Evolutionary conservation across 2,329 filamentous ascomycete genomes (phyloP), one percentile per base, ranked within the genome.

Genomic region (Neofusicoccum kwambonambiense): DNA sequence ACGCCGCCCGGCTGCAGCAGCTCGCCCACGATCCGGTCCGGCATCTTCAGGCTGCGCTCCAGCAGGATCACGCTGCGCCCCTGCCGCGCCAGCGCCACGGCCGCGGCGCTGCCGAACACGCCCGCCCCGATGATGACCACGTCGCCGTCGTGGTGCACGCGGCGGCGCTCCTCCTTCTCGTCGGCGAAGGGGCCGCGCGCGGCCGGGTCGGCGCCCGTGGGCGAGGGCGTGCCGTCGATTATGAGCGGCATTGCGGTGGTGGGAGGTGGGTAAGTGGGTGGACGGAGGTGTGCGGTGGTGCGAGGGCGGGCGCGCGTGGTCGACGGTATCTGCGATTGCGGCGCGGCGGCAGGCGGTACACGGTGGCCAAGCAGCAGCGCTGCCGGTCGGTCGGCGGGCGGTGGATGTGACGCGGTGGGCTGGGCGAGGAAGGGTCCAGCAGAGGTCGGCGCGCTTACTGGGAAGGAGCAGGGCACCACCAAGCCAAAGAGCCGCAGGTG

Each of bases 1-100:
- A 97, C 89, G 57, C 95, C 95, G 58, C 95, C 95, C 0, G 95
- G 95, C 79, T 99, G 95, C 71, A 99, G 82, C 69, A 99, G 81
- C 81, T 99, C 95, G 71, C 95, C 95, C 54, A 99, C 93, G 70
- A 99, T 99, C 68, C 95, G 89, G 80, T 98, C 90, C 19, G 95
- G 95, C 81, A 98, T 90, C 78, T 92, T 92, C 79, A 98, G 83
- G 79, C 88, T 96, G 72, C 87, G 87, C 81, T 99, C 95, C 58
- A 99, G 86, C 60, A 99, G 82, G 31, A 98, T 85, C 31, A 99
- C 93, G 76, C 91, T 96, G 68, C 95, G 88, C 62, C 93, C 93
- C 80, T 98, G 95, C 71, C 90, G 89, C 66, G 91, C 93, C 51
- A 98, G 84, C 22, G 94, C 88, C 68, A 89, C 90, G 17, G 95